Base-by-base conservation (phyloP, 768 basidiomycete species). In the Hydnum rufescens region DNA sequence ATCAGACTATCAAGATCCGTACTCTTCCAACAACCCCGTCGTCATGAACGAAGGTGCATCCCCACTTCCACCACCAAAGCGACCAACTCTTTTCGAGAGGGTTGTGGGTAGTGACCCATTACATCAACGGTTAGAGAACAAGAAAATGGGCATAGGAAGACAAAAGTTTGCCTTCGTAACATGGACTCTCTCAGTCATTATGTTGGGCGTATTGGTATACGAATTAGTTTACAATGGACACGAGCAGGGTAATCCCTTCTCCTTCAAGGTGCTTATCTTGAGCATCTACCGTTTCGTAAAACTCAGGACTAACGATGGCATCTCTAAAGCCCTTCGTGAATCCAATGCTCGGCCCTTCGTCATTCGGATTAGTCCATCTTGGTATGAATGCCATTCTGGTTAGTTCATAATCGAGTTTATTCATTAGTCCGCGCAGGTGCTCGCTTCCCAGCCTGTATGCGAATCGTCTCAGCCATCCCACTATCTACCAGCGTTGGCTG, bases 381-480 rank as follows among this genome's bases (percentile, higher is more conserved):
- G 92, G 92, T 8, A 65, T 66, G 2, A 58, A 65, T 31, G 8
- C 19, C 34, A 8, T 8, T 8, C 34, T 39, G 19, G 19, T 19
- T 19, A 19, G 8, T 8, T 19, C 34, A 8, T 8, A 39, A 39
- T 8, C 34, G 34, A 39, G 8, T 8, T 8, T 8, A 8, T 39
- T 39, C 8, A 8, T 39, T 67, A 66, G 55, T 61, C 62, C 2
- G 63, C 64, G 2, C 62, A 58, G 57, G 70, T 2, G 89, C 93
- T 23, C 82, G 93, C 26, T 95, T 90, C 62, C 84, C 86, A 13
- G 83, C 90, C 0, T 93, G 89, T 59, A 92, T 92, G 84, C 90
- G 88, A 62, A 58, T 64, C 3, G 77, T 89, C 4, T 58, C 65
- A 29, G 71, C 65, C 5, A 64, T 86, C 6, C 72, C 78, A 39